phyloP scores from a whole-genome alignment of 2,329 filamentous ascomycete species.

The Aspergillus terreus region DNA sequence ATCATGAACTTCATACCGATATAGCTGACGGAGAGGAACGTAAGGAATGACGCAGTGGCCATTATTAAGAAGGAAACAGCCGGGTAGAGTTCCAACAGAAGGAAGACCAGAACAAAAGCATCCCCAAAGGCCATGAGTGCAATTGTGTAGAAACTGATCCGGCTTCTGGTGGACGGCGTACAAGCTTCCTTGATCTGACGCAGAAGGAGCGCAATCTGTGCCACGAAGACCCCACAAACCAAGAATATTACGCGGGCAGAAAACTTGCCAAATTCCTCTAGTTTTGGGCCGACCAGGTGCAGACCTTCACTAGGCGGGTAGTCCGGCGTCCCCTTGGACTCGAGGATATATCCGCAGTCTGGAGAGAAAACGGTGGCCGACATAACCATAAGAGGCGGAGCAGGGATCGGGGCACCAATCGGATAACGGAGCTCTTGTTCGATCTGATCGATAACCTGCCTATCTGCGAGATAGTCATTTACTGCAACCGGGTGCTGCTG shows the following conservation, averaged over 20 bases:
- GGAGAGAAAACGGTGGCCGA: constrained; percentile 62
- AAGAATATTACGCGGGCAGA: constrained; percentile 53
- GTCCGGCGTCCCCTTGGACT: constrained; percentile 58
- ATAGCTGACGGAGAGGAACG: constrained; percentile 58
- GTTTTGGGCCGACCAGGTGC: constrained; percentile 56
- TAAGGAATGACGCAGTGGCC: constrained; percentile 55
- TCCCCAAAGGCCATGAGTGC: constrained; percentile 60
- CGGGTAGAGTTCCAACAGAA: constrained; percentile 54
- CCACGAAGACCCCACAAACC: constrained; percentile 47
- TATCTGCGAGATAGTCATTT: constrained; percentile 25
- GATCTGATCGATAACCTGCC: constrained; percentile 45
- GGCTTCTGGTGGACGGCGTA: constrained; percentile 61
- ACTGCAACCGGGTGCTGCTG: constrained; percentile 54
- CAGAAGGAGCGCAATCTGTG: constrained; percentile 55
- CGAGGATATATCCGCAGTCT: constrained; percentile 63
- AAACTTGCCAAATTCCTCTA: constrained; percentile 52
- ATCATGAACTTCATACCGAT: constrained; percentile 64
- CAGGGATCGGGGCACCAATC: constrained; percentile 52
- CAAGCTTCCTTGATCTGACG: constrained; percentile 62
- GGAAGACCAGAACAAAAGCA: constrained; percentile 55
- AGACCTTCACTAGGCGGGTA: constrained; percentile 48
- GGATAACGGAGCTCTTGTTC: constrained; percentile 60
- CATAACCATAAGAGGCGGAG: constrained; percentile 52
- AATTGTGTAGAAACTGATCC: constrained; percentile 63
- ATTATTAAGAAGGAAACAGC: constrained; percentile 54